Conservation (phyloP, 2,329 filamentous ascomycete genomes). For the Nigrospora oryzae region DNA sequence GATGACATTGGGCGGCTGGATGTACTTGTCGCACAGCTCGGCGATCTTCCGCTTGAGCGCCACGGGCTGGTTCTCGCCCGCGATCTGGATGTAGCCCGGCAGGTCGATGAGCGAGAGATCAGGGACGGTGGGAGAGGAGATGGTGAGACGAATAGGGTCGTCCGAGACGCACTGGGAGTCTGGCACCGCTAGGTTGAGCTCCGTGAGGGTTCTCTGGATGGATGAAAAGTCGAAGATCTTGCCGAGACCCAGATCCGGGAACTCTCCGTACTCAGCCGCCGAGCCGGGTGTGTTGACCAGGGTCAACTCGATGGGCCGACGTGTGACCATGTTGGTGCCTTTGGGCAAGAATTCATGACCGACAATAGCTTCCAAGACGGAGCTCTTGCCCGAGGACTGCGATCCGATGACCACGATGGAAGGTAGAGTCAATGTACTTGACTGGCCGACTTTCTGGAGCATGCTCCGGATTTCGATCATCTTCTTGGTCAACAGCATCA, state of each 20-base stretch:
- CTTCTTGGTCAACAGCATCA: constrained; percentile 98
- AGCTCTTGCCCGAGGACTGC: constrained; percentile 96
- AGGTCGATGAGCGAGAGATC: constrained; percentile 94
- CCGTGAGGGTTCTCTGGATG: constrained; percentile 88
- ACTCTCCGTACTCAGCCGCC: constrained; percentile 87
- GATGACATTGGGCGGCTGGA: constrained; percentile 91
- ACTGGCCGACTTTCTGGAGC: constrained; percentile 85
- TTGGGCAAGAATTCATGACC: constrained; percentile 97
- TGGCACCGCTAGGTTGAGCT: constrained; percentile 88
- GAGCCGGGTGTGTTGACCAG: constrained; percentile 90
- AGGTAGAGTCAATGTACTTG: constrained; percentile 76
- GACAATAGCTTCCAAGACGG: constrained; percentile 91
- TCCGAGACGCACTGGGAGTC: constrained; percentile 89
- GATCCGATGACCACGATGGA: constrained; percentile 99
- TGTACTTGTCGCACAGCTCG: constrained; percentile 97
- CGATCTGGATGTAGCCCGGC: constrained; percentile 94
- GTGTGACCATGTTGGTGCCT: constrained; percentile 97
- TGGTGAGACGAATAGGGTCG: constrained; percentile 90
- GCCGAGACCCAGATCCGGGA: constrained; percentile 81
- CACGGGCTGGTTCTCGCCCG: constrained; percentile 79
- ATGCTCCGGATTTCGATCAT: constrained; percentile 99
- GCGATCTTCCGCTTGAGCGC: constrained; percentile 94
- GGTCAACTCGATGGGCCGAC: constrained; percentile 90
- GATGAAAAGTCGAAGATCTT: constrained; percentile 87
- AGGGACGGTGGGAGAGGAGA: constrained; percentile 91